Conservation (phyloP, 2,329 filamentous ascomycete species). For the Corniculantispora saksenae region DNA sequence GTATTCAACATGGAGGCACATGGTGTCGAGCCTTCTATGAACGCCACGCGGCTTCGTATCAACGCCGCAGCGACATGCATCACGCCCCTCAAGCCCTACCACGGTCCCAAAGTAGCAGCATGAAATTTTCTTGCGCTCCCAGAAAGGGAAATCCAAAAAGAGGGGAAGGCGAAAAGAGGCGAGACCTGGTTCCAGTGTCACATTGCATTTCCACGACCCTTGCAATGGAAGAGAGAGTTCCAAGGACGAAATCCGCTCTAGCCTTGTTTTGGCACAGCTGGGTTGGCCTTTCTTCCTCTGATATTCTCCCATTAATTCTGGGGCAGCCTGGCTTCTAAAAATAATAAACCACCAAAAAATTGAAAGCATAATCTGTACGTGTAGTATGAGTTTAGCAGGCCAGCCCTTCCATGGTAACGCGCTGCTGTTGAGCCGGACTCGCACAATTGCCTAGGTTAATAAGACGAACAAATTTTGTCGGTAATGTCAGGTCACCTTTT, state of each 20-base stretch:
- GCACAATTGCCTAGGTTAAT: too few relatives aligned
- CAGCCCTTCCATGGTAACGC: too few relatives aligned
- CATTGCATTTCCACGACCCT: not conserved
- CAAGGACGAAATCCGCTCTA: not conserved
- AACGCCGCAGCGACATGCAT: not conserved
- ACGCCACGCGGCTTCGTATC: not conserved
- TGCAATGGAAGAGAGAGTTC: not conserved
- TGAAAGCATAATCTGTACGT: too few relatives aligned
- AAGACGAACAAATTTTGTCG: too few relatives aligned
- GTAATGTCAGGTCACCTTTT: too few relatives aligned
- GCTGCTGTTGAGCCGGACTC: too few relatives aligned
- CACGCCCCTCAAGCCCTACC: not conserved
- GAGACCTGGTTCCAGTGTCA: not conserved
- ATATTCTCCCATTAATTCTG: not conserved
- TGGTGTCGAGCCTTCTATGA: not conserved
- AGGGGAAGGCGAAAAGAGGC: not conserved
- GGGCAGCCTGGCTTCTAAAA: constrained; percentile 4
- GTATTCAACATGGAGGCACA: not conserved
- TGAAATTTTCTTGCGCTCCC: not conserved
- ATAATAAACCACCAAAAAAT: not conserved
- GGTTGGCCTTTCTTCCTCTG: not conserved
- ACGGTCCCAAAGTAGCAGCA: not conserved
- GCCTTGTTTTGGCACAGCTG: not conserved
- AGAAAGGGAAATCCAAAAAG: not conserved
- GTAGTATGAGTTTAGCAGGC: too few relatives aligned